A percentile compares a stretch with the other conserved stretches of the same genome.
Conservation (phyloP, 1,284 basidiomycete species). For the Austroboletus novae-zelandiae region DNA sequence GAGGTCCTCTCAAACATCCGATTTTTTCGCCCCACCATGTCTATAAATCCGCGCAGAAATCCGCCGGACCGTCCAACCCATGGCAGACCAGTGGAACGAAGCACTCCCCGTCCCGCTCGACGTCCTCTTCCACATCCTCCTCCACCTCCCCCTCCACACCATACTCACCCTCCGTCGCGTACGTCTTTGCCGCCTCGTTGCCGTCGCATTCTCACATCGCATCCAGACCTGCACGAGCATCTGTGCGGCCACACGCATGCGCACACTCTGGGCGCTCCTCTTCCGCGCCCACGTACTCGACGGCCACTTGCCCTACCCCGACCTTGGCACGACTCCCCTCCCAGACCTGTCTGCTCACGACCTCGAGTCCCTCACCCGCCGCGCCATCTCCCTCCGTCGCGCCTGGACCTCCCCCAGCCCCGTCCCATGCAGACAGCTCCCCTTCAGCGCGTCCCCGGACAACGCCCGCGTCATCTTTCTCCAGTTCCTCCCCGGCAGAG, state of each 20-base stretch:
- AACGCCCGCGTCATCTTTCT: constrained; percentile 39
- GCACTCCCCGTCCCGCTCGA: constrained; percentile 21
- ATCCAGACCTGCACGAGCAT: constrained; percentile 49
- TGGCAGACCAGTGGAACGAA: too few species aligned
- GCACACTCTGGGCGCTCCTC: constrained; percentile 50
- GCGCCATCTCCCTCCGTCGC: constrained; percentile 40
- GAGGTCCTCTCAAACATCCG: constrained; percentile 10
- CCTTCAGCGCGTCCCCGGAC: constrained; percentile 25
- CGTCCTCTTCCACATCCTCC: constrained; percentile 18
- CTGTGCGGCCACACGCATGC: constrained; percentile 40
- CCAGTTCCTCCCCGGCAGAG: constrained; percentile 43
- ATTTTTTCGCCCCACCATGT: constrained; percentile 17
- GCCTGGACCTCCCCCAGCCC: constrained; percentile 50
- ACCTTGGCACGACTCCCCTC: constrained; percentile 29
- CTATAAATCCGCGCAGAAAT: constrained; percentile 1
- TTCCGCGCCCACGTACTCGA: constrained; percentile 42
- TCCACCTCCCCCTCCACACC: constrained; percentile 12
- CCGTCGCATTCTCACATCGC: background rate
- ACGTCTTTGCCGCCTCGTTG: background rate
- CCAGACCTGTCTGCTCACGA: constrained; percentile 37
- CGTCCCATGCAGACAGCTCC: constrained; percentile 23
- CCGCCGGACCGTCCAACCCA: background rate
- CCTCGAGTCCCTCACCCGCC: constrained; percentile 41
- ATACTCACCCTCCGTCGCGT: constrained; percentile 24
- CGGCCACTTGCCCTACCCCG: constrained; percentile 47